Evolutionary conservation across 495 filamentous ascomycete species (phyloP).

Genomic region (Lepraria neglecta): DNA sequence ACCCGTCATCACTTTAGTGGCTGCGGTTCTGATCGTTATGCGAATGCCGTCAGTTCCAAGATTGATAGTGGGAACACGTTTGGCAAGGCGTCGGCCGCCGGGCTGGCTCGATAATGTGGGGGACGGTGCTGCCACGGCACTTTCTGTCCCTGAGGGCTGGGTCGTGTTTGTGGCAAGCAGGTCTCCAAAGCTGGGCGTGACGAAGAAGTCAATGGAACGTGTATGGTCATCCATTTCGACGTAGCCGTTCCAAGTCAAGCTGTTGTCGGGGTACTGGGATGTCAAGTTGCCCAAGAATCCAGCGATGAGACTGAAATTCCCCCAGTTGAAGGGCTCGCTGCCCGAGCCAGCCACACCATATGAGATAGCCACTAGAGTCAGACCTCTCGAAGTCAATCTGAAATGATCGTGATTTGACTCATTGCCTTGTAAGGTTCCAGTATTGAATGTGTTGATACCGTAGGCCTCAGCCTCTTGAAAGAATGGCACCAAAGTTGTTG

Average conservation of each 20-base stretch:
- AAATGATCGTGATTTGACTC: background rate
- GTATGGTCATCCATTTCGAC: background rate
- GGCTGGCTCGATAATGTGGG: too few species aligned
- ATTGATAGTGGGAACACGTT: too few species aligned
- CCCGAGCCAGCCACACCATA: background rate
- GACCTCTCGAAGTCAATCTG: background rate
- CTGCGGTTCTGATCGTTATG: too few species aligned
- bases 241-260: too few species aligned
- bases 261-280: background rate
- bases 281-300: background rate
- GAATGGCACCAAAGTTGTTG: background rate
- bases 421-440: background rate
- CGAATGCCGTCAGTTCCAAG: too few species aligned
- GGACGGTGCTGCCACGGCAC: too few species aligned
- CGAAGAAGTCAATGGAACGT: background rate
- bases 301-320: background rate
- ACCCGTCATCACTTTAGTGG: too few species aligned
- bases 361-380: background rate
- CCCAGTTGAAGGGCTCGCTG: background rate
- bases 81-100: too few species aligned
- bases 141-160: too few species aligned
- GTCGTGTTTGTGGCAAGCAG: too few species aligned
- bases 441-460: background rate
- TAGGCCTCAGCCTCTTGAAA: background rate
- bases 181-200: background rate